Base-by-base conservation (phyloP, 208 protist species). In the Leishmania amazonensis region DNA sequence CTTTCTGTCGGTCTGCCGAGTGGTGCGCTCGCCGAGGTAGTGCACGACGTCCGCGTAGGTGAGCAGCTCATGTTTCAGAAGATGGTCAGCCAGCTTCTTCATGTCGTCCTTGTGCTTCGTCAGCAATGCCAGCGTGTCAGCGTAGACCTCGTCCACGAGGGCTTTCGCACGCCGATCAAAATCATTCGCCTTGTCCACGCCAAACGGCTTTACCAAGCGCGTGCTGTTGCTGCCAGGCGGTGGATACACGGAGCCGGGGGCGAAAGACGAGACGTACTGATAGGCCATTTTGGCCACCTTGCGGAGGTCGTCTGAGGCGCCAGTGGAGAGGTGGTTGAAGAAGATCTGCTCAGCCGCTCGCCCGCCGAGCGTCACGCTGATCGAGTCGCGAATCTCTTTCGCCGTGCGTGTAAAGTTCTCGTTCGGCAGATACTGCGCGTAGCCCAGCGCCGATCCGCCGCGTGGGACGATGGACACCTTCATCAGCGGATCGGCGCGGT, bases 391-490 rank as follows among this genome's bases (percentile, higher is more conserved):
- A 28, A 99, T 80, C 83, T 99, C 96, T 49, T 97, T 90, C 60
- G 93, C 87, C 15, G 97, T 99, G 75, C 96, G 94, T 19, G 98
- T 92, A 83, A 91, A 88, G 47, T 93, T 94, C 72, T 99, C 99
- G 78, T 97, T 96, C 28, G 99, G 99, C 57, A 99, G 92, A 80
- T 99, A 99, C 92, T 99, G 99, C 64, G 99, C 98, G 86, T 99
- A 99, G 57, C 99, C 99, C 3, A 99, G 91, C 28, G 98, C 98
- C 24, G 90, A 98, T 45, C 88, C 84, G 9, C 98, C 98, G 64
- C 99, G 90, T 28, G 99, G 99, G 54, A 99, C 95, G 68, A 99
- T 99, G 11, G 98, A 99, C 40, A 99, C 98, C 83, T 99, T 99
- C 78, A 99, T 95, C 40, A 99, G 89, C 58, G 99, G 99, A 74